Evolutionary conservation across 768 basidiomycete genomes (phyloP).

Genomic region (Podaxis sp.): DNA sequence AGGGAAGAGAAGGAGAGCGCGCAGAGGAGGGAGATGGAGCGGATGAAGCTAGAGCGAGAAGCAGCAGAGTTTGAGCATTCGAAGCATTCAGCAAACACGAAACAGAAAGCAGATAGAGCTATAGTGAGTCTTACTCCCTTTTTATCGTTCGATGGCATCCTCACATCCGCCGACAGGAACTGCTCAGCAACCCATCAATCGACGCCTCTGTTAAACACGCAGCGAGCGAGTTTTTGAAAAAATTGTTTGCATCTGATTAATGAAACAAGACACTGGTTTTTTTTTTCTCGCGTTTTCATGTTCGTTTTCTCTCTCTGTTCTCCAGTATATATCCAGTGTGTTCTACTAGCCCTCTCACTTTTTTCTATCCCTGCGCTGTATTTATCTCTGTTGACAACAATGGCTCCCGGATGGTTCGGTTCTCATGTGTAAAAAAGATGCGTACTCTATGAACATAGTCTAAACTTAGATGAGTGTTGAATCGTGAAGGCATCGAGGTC

Average conservation of each 20-base stretch:
- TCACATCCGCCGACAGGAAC: constrained; percentile 35
- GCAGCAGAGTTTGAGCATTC: constrained; percentile 53
- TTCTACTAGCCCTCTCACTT: constrained; percentile 1
- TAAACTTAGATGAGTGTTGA: neutral
- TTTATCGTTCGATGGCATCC: constrained; percentile 2
- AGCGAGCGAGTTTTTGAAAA: constrained; percentile 72
- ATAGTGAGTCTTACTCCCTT: constrained; percentile 38
- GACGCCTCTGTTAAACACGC: constrained; percentile 65
- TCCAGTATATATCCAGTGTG: constrained; percentile 10
- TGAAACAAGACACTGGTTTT: neutral
- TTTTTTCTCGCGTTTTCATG: neutral
- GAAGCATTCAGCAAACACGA: constrained; percentile 49
- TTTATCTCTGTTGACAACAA: constrained; percentile 8
- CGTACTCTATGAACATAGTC: neutral
- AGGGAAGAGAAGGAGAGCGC: constrained; percentile 62
- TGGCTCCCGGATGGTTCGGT: constrained; percentile 11
- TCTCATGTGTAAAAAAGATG: neutral
- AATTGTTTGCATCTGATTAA: constrained; percentile 27
- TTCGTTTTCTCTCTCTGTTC: neutral
- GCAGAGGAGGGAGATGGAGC: constrained; percentile 52
- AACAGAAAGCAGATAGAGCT: constrained; percentile 66
- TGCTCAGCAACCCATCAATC: constrained; percentile 57
- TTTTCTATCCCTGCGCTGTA: constrained; percentile 12
- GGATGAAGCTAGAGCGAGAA: constrained; percentile 54
- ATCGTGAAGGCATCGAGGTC: neutral